These are phyloP conservation scores for Epichloe uncinata DNA, from an alignment of 2,329 filamentous ascomycete species.

Conservation along the genomic window DNA sequence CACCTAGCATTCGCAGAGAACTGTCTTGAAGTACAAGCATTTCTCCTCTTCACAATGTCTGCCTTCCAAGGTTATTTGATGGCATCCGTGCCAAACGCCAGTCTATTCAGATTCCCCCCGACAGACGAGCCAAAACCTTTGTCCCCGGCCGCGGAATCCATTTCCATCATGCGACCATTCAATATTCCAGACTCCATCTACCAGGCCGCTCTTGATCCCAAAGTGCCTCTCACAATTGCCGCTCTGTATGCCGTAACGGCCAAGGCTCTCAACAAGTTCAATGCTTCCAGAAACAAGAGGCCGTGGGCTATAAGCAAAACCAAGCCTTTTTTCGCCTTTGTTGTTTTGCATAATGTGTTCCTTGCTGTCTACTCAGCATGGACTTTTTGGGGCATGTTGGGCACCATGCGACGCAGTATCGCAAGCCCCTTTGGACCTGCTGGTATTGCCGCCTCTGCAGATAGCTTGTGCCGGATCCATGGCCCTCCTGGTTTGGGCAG, in stretches of 20 bases:
- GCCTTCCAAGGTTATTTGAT: conserved; percentile 31
- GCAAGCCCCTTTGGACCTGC: conserved; percentile 49
- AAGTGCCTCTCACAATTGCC: conserved; percentile 64
- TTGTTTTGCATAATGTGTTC: conserved; percentile 84
- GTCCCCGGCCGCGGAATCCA: conserved; percentile 17
- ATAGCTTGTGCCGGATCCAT: conserved; percentile 86
- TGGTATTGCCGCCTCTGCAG: conserved; percentile 61
- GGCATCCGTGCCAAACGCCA: conserved; percentile 40
- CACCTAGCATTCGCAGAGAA: no score
- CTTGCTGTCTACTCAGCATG: conserved; percentile 85
- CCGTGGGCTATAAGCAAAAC: conserved; percentile 84
- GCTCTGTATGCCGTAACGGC: conserved; percentile 67
- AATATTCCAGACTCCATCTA: conserved; percentile 52
- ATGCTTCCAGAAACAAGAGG: conserved; percentile 64
- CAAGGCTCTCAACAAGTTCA: conserved; percentile 66
- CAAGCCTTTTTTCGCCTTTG: conserved; percentile 62
- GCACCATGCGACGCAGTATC: conserved; percentile 55
- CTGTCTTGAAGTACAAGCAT: background rate
- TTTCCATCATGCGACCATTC: conserved; percentile 50
- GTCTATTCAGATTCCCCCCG: conserved; percentile 59
- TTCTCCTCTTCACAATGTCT: conserved; percentile 12
- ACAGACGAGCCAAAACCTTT: conserved; percentile 36
- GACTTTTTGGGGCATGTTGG: conserved; percentile 80
- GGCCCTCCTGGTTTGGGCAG: conserved; percentile 73
- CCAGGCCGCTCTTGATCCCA: conserved; percentile 47